Evolutionary conservation across 2,329 filamentous ascomycete genomes (phyloP).

Genomic region (Aspergillus tubingensis): DNA sequence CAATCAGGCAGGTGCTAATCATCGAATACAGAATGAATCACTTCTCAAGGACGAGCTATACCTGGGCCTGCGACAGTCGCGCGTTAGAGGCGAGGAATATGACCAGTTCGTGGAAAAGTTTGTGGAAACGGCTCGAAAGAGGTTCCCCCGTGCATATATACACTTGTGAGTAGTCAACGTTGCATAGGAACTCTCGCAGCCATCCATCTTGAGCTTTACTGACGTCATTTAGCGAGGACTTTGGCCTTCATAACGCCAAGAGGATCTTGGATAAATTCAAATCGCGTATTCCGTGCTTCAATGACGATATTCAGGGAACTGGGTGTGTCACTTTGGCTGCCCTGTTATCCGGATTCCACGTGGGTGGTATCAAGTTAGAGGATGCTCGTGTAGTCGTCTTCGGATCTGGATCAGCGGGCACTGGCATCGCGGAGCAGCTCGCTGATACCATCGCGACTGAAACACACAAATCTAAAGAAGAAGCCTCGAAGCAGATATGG

Average conservation of each 20-base stretch:
- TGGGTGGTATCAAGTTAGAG: slow-evolving; percentile 64
- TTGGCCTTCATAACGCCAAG: slow-evolving; percentile 74
- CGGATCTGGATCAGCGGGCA: slow-evolving; percentile 78
- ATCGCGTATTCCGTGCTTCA: slow-evolving; percentile 77
- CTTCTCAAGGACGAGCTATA: slow-evolving; percentile 77
- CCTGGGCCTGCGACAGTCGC: slow-evolving; percentile 68
- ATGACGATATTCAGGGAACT: slow-evolving; percentile 88
- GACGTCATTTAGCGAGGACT: slow-evolving; percentile 64
- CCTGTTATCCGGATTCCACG: slow-evolving; percentile 73
- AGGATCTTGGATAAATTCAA: slow-evolving; percentile 76
- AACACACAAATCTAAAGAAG: slow-evolving; percentile 50
- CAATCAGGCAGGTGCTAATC: not conserved
- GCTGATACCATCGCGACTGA: slow-evolving; percentile 75
- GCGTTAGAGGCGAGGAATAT: slow-evolving; percentile 71
- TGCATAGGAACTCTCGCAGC: not conserved
- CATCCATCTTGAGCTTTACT: not conserved
- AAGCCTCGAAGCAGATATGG: slow-evolving; percentile 4
- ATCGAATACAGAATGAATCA: slow-evolving; percentile 59
- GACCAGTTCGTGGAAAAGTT: slow-evolving; percentile 77
- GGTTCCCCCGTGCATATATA: slow-evolving; percentile 78
- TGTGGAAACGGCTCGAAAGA: slow-evolving; percentile 65
- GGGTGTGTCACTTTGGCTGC: slow-evolving; percentile 84
- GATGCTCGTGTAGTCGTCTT: slow-evolving; percentile 76
- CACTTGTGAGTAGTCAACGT: slow-evolving; percentile 61
- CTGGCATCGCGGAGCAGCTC: slow-evolving; percentile 83